These are phyloP conservation scores for Ceraceosorus bombacis DNA, from an alignment of 1,284 basidiomycete genomes.

Conservation along the genomic window DNA sequence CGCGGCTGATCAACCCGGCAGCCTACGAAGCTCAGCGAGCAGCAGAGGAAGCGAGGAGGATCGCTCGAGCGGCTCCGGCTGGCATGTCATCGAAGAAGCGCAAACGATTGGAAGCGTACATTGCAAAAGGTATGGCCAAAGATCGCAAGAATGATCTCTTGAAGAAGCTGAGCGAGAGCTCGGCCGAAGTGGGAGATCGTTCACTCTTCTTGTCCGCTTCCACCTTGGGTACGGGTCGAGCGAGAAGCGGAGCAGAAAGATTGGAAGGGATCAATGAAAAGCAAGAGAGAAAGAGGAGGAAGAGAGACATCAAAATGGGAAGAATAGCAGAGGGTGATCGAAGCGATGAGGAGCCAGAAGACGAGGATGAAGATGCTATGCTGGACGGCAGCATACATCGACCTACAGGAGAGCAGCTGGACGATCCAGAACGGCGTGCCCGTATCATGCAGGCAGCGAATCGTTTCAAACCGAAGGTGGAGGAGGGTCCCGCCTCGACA, in stretches of 20 bases:
- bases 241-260: slow-evolving; percentile 13
- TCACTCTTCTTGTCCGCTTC: slow-evolving; percentile 35
- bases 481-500: slow-evolving; percentile 5
- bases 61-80: neutral
- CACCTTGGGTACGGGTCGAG: slow-evolving; percentile 42
- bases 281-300: slow-evolving; percentile 9
- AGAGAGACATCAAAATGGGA: neutral
- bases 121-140: slow-evolving; percentile 46
- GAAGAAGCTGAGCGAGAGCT: slow-evolving; percentile 37
- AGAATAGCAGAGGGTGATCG: neutral
- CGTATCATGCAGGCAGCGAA: slow-evolving; percentile 26
- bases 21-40: neutral
- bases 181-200: slow-evolving; percentile 33
- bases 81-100: slow-evolving; percentile 46
- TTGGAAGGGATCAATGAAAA: slow-evolving; percentile 20
- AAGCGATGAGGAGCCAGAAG: slow-evolving; percentile 15
- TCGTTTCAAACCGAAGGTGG: slow-evolving; percentile 19
- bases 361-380: neutral
- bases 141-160: slow-evolving; percentile 43
- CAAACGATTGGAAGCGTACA: slow-evolving; percentile 48
- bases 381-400: neutral
- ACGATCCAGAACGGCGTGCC: slow-evolving; percentile 22
- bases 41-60: neutral
- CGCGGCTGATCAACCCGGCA: slow-evolving; percentile 34
- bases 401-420: slow-evolving; percentile 7